These are phyloP conservation scores for Clonostachys solani DNA, from an alignment of 2,329 filamentous ascomycete species.

Conservation along the genomic window DNA sequence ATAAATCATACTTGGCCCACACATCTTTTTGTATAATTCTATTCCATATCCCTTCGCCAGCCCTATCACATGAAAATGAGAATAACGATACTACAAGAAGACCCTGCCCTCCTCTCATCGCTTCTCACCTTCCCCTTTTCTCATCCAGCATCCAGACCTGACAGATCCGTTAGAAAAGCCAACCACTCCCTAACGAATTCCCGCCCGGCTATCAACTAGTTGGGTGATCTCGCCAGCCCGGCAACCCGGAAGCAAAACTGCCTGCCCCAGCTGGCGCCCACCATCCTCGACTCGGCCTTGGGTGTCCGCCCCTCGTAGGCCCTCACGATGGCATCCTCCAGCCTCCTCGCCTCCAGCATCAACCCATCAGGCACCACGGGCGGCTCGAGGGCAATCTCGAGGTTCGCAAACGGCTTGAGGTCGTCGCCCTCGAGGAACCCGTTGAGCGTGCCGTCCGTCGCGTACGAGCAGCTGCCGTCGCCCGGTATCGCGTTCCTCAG, in stretches of 20 bases:
- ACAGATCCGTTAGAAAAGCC: not conserved
- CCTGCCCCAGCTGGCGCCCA: not conserved
- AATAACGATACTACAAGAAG: too few relatives aligned
- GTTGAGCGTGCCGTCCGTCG: slow-evolving; percentile 2
- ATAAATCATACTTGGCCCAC: too few relatives aligned
- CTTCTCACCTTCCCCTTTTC: too few relatives aligned
- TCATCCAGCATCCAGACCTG: too few relatives aligned
- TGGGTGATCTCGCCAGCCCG: not conserved
- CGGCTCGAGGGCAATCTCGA: slow-evolving; percentile 1
- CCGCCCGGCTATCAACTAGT: too few relatives aligned
- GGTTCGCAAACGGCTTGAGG: not conserved
- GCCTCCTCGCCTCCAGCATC: not conserved
- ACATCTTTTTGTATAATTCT: too few relatives aligned
- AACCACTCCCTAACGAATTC: not conserved
- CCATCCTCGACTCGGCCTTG: not conserved
- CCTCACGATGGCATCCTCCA: not conserved
- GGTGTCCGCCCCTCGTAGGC: not conserved
- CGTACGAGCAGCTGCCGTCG: slow-evolving; percentile 1
- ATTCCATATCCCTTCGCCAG: too few relatives aligned
- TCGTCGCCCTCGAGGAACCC: slow-evolving; percentile 1
- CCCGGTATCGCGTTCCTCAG: not conserved
- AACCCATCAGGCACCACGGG: not conserved
- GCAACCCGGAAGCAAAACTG: not conserved
- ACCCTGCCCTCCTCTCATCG: too few relatives aligned
- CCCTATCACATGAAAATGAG: too few relatives aligned